These are phyloP conservation scores for Akebia trifoliata DNA, from an alignment of 164 flowering plant genomes.

Conservation along the genomic window DNA sequence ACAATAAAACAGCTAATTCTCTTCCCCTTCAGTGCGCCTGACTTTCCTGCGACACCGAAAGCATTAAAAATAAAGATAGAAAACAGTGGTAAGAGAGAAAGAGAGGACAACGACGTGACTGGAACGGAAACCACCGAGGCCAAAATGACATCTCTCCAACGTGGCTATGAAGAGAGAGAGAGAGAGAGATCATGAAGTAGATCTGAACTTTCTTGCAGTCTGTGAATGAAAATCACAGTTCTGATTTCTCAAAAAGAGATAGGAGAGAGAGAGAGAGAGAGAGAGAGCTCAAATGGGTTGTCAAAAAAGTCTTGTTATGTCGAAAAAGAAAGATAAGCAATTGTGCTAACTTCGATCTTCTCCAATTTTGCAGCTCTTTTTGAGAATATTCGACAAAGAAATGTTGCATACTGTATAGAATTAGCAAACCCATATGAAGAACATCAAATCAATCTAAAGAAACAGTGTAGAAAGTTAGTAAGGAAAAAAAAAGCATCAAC, in stretches of 20 bases:
- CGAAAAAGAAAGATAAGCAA: slow-evolving; percentile 12
- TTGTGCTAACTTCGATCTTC: slow-evolving; percentile 4
- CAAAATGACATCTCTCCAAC: slow-evolving; percentile 23
- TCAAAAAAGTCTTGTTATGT: slow-evolving; percentile 14
- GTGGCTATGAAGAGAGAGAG: slow-evolving; percentile 19
- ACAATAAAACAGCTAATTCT: slow-evolving; percentile 2
- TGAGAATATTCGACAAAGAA: background rate
- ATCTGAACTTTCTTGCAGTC: slow-evolving; percentile 9
- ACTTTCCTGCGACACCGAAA: slow-evolving; percentile 28
- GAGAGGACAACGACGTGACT: slow-evolving; percentile 48
- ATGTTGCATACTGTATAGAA: background rate
- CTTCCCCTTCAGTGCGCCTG: slow-evolving; percentile 28
- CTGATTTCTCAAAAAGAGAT: background rate
- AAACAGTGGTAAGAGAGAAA: slow-evolving; percentile 18
- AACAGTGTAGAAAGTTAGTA: background rate
- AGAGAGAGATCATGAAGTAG: slow-evolving; percentile 6
- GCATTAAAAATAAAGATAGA: slow-evolving; percentile 16
- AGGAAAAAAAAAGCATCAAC: background rate
- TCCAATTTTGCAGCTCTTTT: background rate
- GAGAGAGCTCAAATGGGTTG: slow-evolving; percentile 12
- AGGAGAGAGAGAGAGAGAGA: background rate
- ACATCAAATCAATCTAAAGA: slow-evolving; percentile 2
- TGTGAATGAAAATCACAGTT: slow-evolving; percentile 6
- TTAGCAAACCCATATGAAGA: background rate
- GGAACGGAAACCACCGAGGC: slow-evolving; percentile 30